These are phyloP conservation scores for Lactifluus volemus DNA, from an alignment of 768 basidiomycete species.

Conservation along the genomic window DNA sequence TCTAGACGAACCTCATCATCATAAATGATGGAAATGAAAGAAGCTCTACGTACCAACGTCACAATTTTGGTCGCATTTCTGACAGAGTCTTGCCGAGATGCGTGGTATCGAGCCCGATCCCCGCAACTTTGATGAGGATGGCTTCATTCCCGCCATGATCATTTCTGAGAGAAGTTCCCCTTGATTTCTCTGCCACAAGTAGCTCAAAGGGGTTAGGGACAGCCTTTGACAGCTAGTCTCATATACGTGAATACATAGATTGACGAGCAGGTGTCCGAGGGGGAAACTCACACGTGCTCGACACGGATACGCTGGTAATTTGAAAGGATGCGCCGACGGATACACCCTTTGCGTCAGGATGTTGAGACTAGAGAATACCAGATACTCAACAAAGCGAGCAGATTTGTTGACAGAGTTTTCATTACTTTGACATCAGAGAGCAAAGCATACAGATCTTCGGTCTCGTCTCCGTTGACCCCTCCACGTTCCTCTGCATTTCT, in stretches of 20 bases:
- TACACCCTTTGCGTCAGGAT: slow-evolving; percentile 79
- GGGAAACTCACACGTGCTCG: slow-evolving; percentile 81
- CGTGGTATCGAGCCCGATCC: slow-evolving; percentile 70
- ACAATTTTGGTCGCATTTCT: slow-evolving; percentile 66
- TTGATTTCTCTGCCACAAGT: slow-evolving; percentile 93
- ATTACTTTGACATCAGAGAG: slow-evolving; percentile 68
- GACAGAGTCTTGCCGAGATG: slow-evolving; percentile 74
- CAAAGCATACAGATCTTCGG: slow-evolving; percentile 81
- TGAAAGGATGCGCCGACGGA: slow-evolving; percentile 93
- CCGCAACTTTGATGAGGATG: slow-evolving; percentile 91
- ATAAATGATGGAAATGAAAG: neutral
- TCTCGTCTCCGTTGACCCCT: slow-evolving; percentile 81
- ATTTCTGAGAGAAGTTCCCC: slow-evolving; percentile 78
- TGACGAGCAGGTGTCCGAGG: neutral
- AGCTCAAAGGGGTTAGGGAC: slow-evolving; percentile 69
- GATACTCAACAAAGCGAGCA: neutral
- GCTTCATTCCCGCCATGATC: slow-evolving; percentile 72
- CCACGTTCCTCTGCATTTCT: slow-evolving; percentile 35
- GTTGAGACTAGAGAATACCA: slow-evolving; percentile 40
- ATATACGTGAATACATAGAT: slow-evolving; percentile 2
- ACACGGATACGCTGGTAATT: slow-evolving; percentile 96
- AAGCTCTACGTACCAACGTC: slow-evolving; percentile 48
- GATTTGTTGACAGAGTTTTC: neutral
- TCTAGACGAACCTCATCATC: slow-evolving; percentile 34
- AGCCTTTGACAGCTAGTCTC: slow-evolving; percentile 68